Base-by-base conservation (phyloP, 768 basidiomycete genomes). In the Rhodotorula taiwanensis region DNA sequence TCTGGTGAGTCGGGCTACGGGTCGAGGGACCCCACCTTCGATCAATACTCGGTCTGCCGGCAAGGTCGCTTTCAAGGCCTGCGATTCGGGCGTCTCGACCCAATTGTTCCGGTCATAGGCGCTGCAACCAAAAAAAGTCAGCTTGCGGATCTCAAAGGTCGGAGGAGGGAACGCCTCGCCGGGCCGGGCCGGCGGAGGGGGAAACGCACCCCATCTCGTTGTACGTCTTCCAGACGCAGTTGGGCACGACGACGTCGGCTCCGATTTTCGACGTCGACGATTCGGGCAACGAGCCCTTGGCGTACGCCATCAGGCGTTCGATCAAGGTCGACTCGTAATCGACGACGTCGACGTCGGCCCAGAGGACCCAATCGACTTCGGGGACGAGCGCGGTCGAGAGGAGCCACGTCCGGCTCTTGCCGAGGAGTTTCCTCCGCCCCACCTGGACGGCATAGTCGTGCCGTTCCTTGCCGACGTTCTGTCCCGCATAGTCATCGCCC, bases 71-170 rank as follows among this genome's bases (percentile, higher is more conserved):
- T 70, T 61, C 20, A 57, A 23, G 21, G 41, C 53, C 3, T 64
- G 65, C 23, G 60, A 63, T n/a, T 64, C 65, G 21, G 58, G 58
- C 30, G 71, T 71, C 47, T 71, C 71, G 48, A 58, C 39, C 71
- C 71, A 71, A 53, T 71, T 71, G 58, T 71, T 71, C 39, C 66
- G 65, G 47, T 71, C 71, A 43, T 70, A 71, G 5, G 64, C 50
- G 4, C 60, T 62, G 39, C 57, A n/a, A 13, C 10, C 10, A 6
- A 36, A 25, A 34, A 27, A 21, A 47, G 52, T 54, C 9, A 57
- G 28, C 27, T 52, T 50, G 16, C 48, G 45, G 27, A 16, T 59
- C 39, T 11, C 23, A 16, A n/a, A 18, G n/a, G 27, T 1, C n/a
- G 2, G n/a, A 27, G 18, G 14, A 21, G 27, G 5, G n/a, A 43